These are phyloP conservation scores for Neocucurbitaria cava DNA, from an alignment of 2,329 filamentous ascomycete species.

Conservation along the genomic window DNA sequence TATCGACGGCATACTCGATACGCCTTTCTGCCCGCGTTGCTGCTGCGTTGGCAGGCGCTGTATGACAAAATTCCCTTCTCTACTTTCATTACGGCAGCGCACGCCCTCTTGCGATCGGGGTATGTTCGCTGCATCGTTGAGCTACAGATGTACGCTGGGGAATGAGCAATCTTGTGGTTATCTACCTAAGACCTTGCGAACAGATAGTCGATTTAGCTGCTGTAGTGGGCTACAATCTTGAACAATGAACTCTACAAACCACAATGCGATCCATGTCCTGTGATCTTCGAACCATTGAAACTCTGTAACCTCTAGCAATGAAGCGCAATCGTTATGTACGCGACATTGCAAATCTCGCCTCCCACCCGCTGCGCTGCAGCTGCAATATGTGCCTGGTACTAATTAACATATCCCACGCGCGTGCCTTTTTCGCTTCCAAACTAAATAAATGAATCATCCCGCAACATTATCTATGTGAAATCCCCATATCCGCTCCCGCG, in stretches of 20 bases:
- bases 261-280: neutral
- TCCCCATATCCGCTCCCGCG: no score
- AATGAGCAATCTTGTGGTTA: conserved; percentile 18
- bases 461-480: no score
- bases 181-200: conserved; percentile 13
- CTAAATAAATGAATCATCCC: neutral
- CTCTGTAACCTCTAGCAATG: neutral
- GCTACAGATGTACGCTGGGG: conserved; percentile 6
- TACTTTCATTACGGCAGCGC: conserved; percentile 14
- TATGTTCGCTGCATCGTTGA: conserved; percentile 3
- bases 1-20: conserved; percentile 13
- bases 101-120: neutral
- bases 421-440: neutral
- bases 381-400: neutral
- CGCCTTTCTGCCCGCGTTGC: conserved; percentile 4
- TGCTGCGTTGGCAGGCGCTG: neutral
- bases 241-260: conserved; percentile 13
- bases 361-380: neutral
- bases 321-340: neutral
- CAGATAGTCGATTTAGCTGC: conserved; percentile 23
- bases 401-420: neutral
- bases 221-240: conserved; percentile 18
- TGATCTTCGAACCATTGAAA: no score
- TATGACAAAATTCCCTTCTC: conserved; percentile 14
- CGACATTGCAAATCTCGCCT: conserved; percentile 7